phyloP scores from a whole-genome alignment of 805 yeast genomes.

The Suhomyces canberraensis region DNA sequence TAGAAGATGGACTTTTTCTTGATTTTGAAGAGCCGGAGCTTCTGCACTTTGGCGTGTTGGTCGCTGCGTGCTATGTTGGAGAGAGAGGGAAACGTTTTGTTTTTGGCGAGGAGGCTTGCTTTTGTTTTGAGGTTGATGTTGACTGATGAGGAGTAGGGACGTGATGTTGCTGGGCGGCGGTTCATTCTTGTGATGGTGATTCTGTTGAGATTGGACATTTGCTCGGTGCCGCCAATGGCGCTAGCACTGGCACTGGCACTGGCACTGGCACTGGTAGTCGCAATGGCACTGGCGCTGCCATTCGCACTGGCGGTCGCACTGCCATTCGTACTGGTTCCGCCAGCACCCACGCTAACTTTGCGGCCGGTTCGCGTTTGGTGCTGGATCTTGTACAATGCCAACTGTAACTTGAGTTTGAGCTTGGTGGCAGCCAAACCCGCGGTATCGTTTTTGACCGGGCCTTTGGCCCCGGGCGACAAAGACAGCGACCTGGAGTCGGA shows the following conservation, averaged over 20 bases:
- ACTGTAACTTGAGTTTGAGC: slow-evolving; percentile 39
- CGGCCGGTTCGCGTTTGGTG: slow-evolving; percentile 6
- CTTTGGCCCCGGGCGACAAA: slow-evolving; percentile 1
- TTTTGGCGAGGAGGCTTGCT: slow-evolving; percentile 10
- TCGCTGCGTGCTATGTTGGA: slow-evolving; percentile 22
- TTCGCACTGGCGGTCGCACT: not conserved
- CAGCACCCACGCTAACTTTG: not conserved
- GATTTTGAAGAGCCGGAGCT: slow-evolving; percentile 36
- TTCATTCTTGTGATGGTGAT: slow-evolving; percentile 10
- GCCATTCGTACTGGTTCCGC: not conserved
- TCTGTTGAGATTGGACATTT: not conserved
- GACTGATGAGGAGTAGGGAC: slow-evolving; percentile 13
- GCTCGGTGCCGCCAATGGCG: not conserved
- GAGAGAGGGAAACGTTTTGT: slow-evolving; percentile 14
- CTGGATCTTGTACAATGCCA: slow-evolving; percentile 40
- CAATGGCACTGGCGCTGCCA: not conserved
- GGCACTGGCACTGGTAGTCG: not conserved
- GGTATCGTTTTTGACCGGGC: slow-evolving; percentile 20
- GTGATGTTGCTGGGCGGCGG: slow-evolving; percentile 10
- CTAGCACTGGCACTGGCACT: not conserved
- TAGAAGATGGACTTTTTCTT: slow-evolving; percentile 35
- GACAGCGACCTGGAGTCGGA: slow-evolving; percentile 23
- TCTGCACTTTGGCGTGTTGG: slow-evolving; percentile 11
- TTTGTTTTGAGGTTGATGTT: slow-evolving; percentile 22
- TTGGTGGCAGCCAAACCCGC: slow-evolving; percentile 43